These are phyloP conservation scores for Salix udensis DNA, from an alignment of 345 rosid species.

Conservation along the genomic window DNA sequence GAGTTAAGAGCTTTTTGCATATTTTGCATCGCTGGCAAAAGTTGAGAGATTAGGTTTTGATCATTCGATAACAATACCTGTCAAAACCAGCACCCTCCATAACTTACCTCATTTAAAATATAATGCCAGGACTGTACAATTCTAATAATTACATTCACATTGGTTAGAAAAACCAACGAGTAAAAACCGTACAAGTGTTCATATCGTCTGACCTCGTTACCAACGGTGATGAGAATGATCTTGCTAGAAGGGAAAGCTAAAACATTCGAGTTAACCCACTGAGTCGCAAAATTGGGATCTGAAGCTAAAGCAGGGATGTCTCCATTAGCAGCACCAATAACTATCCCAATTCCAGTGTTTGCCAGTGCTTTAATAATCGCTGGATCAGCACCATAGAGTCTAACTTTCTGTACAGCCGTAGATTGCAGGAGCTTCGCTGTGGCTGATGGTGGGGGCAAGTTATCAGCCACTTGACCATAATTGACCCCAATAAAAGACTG, in stretches of 20 bases:
- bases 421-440: conserved; percentile 79
- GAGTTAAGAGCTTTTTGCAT: conserved; percentile 65
- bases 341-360: conserved; percentile 70
- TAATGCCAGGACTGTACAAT: not conserved
- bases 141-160: not conserved
- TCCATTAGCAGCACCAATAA: conserved; percentile 61
- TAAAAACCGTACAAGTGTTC: not conserved
- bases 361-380: conserved; percentile 67
- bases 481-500: conserved; percentile 80
- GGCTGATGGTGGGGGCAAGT: conserved; percentile 66
- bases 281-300: conserved; percentile 57
- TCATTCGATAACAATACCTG: conserved; percentile 71
- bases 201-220: conserved; percentile 48
- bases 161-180: not conserved
- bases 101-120: not conserved
- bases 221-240: conserved; percentile 68
- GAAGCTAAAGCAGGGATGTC: conserved; percentile 74
- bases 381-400: conserved; percentile 74
- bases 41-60: conserved; percentile 60
- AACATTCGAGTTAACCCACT: conserved; percentile 66
- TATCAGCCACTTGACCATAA: conserved; percentile 78
- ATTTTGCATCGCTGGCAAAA: conserved; percentile 82
- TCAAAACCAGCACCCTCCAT: not conserved
- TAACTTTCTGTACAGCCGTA: conserved; percentile 63
- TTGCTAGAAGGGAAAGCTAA: conserved; percentile 75